Conservation (phyloP, 2,329 filamentous ascomycete species). For the Colletotrichum chrysophilum region DNA sequence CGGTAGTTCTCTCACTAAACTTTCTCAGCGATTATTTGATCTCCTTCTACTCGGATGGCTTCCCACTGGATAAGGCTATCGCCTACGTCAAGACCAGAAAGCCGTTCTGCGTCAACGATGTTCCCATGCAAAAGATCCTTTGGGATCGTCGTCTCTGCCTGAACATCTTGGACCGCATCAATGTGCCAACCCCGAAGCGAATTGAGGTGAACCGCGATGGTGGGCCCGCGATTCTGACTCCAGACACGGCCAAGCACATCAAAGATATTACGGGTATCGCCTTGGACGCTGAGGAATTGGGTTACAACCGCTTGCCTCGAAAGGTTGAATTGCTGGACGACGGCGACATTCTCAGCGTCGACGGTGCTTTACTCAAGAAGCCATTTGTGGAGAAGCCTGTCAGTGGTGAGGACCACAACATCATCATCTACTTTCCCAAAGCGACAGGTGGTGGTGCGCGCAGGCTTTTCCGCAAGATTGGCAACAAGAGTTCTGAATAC, state of each 20-base stretch:
- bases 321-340: constrained; percentile 89
- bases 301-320: constrained; percentile 60
- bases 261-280: constrained; percentile 80
- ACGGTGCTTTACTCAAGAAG: constrained; percentile 82
- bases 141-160: constrained; percentile 96
- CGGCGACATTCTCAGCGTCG: constrained; percentile 85
- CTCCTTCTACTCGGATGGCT: constrained; percentile 97
- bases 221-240: constrained; percentile 78
- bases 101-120: constrained; percentile 96
- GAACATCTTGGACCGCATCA: constrained; percentile 84
- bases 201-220: constrained; percentile 94
- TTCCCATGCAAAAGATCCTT: constrained; percentile 95
- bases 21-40: constrained; percentile 81
- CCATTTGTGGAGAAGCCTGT: constrained; percentile 98
- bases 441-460: constrained; percentile 87
- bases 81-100: constrained; percentile 92
- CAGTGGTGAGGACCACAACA: constrained; percentile 98
- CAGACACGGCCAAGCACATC: constrained; percentile 81
- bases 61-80: constrained; percentile 95
- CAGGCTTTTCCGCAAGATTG: constrained; percentile 93
- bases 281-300: constrained; percentile 67
- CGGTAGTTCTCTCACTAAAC: background rate
- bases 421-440: constrained; percentile 94
- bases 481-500: constrained; percentile 98
- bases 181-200: constrained; percentile 86